phyloP scores from a whole-genome alignment of 768 basidiomycete species.

The Asterophora lycoperdoides region DNA sequence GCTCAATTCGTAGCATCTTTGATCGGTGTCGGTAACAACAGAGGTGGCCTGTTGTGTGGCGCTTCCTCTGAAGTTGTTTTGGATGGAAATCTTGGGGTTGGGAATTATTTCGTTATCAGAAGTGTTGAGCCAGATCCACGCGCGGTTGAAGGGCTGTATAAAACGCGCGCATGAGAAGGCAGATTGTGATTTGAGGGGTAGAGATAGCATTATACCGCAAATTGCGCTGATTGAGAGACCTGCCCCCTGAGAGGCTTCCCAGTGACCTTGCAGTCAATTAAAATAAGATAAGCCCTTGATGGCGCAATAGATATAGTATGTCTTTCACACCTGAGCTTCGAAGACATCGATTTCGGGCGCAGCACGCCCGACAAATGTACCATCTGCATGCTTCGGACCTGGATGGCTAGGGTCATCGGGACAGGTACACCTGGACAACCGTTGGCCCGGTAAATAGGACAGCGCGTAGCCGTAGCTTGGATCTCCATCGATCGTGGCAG shows the following conservation, averaged over 20 bases:
- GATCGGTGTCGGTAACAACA: conserved; percentile 63
- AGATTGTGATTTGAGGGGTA: not conserved
- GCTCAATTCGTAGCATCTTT: conserved; percentile 59
- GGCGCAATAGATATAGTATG: not conserved
- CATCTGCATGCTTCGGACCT: conserved; percentile 67
- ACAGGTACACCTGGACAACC: conserved; percentile 81
- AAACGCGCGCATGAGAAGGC: conserved; percentile 3
- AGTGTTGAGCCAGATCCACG: conserved; percentile 64
- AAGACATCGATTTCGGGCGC: conserved; percentile 89
- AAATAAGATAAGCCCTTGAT: conserved; percentile 6
- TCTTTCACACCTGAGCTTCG: conserved; percentile 57
- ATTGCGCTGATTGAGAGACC: conserved; percentile 81
- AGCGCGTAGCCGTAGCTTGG: conserved; percentile 35
- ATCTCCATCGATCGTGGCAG: conserved; percentile 57
- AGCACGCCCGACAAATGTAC: conserved; percentile 69
- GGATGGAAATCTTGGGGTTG: conserved; percentile 47
- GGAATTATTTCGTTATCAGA: conserved; percentile 50
- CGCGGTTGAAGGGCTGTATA: conserved; percentile 62
- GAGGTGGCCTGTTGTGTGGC: conserved; percentile 75
- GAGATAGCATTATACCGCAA: conserved; percentile 46
- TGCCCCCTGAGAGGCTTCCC: conserved; percentile 46
- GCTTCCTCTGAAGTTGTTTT: conserved; percentile 66
- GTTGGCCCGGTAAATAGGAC: conserved; percentile 73
- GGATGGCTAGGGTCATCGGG: conserved; percentile 66
- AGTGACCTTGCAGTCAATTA: conserved; percentile 33